Conservation (phyloP, 2,329 filamentous ascomycete genomes). For the Arthrobotrys pseudoclavata region DNA sequence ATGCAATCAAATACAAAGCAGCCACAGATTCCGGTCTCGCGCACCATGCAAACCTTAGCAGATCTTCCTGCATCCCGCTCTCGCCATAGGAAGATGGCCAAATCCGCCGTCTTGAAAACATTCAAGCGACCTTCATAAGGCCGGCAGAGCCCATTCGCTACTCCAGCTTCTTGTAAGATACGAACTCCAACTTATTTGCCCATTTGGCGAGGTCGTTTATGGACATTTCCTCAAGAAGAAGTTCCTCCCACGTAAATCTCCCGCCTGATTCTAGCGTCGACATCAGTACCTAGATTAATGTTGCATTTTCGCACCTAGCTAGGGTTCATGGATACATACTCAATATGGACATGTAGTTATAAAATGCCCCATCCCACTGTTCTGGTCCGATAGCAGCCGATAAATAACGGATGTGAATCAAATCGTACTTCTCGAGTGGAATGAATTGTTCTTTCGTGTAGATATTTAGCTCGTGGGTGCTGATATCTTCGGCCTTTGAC, state of each 20-base stretch:
- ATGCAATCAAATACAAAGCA: not conserved
- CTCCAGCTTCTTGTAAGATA: not conserved
- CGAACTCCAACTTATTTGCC: not conserved
- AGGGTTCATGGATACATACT: conserved; percentile 34
- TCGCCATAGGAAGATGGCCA: not conserved
- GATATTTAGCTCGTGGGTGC: not conserved
- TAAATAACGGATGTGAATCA: conserved; percentile 41
- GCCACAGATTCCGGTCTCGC: not conserved
- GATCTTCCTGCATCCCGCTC: not conserved
- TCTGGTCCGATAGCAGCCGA: conserved; percentile 41
- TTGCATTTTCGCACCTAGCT: no score
- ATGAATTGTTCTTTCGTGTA: conserved; percentile 26
- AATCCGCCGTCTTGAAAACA: not conserved
- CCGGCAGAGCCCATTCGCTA: not conserved
- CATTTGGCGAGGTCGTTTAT: no score
- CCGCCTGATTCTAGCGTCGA: no score
- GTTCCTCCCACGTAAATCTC: no score
- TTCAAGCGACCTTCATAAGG: not conserved
- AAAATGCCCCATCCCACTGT: conserved; percentile 37
- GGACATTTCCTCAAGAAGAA: no score
- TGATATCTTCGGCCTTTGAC: conserved; percentile 35
- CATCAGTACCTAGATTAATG: no score
- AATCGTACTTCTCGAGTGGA: conserved; percentile 27
- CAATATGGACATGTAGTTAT: conserved; percentile 30
- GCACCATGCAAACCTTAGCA: not conserved